Evolutionary conservation across 169 alveolate genomes (phyloP), one percentile per base, ranked within the genome.

Genomic region (Ichthyophthirius multifiliis): DNA sequence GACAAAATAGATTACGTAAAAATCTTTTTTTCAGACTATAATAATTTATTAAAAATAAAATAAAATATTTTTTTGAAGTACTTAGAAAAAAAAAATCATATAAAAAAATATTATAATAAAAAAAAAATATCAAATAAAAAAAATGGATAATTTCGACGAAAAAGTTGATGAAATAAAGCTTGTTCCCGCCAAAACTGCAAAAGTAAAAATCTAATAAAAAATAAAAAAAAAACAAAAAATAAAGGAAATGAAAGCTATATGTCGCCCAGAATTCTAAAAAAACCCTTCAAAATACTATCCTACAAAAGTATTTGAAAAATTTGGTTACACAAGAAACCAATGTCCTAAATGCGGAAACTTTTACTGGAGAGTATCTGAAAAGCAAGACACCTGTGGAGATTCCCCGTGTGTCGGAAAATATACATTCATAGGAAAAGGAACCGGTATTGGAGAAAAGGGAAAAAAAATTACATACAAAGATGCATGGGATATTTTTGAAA

Each of bases 391-490:
- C 13, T 94, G 96, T 80, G 97, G 96, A 35, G 96, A 91, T 80
- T 90, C 96, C 1, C 75, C 86, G 90, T 94, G 97, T 77, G 97
- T 82, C 18, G 97, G 97, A 9, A 88, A 85, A 44, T 94, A 94
- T 43, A 85, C 93, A 73, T 94, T 94, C 73, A 94, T 94, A 20
- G 96, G 96, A 30, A 77, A 84, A 30, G 96, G 96, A 23, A 88
- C 93, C 32, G 95, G 95, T 31, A 80, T 65, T 65, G 95, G 95
- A 0, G 67, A 83, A 32, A 84, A 85, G 44, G 95, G 94, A 4
- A 80, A 89, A 46, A 83, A 73, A 65, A 83, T 91, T 13, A 89
- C 95, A n/a, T 91, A 90, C 76, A 92, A 94, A 4, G 95, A 90
- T 12, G 97, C 97, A 9, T 94, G 97, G 97, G 76, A 94, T 82